These are phyloP conservation scores for Dillenia suffruticosa DNA, from an alignment of 164 flowering plant species.

Conservation along the genomic window DNA sequence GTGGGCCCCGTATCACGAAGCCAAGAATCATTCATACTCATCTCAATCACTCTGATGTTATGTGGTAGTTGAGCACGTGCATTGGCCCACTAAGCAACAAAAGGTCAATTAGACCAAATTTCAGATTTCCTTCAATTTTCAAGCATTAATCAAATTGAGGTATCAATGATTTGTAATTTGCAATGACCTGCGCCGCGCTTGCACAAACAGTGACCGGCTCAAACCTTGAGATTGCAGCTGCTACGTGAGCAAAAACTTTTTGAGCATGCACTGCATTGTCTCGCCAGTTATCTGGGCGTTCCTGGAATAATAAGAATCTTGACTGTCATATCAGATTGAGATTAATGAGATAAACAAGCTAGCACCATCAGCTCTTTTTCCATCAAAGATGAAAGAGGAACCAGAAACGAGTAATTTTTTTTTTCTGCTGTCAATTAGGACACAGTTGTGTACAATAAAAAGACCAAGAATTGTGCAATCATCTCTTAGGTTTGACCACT, in stretches of 20 bases:
- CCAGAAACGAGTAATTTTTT: no score
- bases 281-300: constrained; percentile 87
- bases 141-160: no score
- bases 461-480: no score
- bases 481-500: no score
- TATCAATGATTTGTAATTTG: no score
- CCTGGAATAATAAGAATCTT: constrained; percentile 39
- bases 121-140: background rate
- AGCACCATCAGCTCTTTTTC: no score
- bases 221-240: constrained; percentile 74
- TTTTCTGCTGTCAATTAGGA: no score
- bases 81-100: constrained; percentile 57
- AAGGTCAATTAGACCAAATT: background rate
- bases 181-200: constrained; percentile 63
- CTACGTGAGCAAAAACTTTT: constrained; percentile 57
- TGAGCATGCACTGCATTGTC: constrained; percentile 65
- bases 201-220: constrained; percentile 94
- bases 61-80: constrained; percentile 67
- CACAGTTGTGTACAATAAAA: no score
- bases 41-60: constrained; percentile 70
- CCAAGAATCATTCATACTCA: constrained; percentile 95
- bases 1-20: constrained; percentile 94
- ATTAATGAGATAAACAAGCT: background rate
- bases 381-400: no score
- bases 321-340: background rate